Percentiles rank a stretch among this genome's conserved stretches.
phyloP scores from a whole-genome alignment of 108 stramenopile genomes.

The Cyclotella baltica region DNA sequence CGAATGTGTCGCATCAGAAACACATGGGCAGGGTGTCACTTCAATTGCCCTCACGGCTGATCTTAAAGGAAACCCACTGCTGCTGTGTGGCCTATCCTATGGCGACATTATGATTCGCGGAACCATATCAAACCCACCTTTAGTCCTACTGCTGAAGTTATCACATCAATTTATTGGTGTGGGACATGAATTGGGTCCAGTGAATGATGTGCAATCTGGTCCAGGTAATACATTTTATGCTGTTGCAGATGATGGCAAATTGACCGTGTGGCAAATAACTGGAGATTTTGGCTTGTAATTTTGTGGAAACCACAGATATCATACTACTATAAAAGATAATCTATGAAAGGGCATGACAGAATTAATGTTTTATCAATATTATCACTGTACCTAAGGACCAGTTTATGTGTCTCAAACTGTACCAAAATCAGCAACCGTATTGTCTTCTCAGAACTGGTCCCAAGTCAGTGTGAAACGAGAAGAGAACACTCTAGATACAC shows the following conservation, averaged over 20 bases:
- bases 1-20: constrained; percentile 78
- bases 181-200: constrained; percentile 73
- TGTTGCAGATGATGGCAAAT: constrained; percentile 83
- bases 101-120: constrained; percentile 85
- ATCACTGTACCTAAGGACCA: no score
- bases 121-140: constrained; percentile 72
- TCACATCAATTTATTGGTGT: constrained; percentile 53
- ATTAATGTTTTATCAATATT: no score
- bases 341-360: no score
- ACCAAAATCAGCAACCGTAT: no score
- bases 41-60: constrained; percentile 75
- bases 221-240: constrained; percentile 85
- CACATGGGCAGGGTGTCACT: constrained; percentile 81
- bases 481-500: no score
- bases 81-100: constrained; percentile 74
- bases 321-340: no score
- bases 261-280: constrained; percentile 80
- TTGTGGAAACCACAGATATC: background rate
- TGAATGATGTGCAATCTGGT: constrained; percentile 66
- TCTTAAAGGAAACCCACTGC: constrained; percentile 60
- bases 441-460: no score
- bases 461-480: no score
- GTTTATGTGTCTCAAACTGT: no score
- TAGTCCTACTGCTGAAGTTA: constrained; percentile 63
- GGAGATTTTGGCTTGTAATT: constrained; percentile 82